These are phyloP conservation scores for Candida sp. DNA, from an alignment of 1,139 yeast species.

Conservation along the genomic window DNA sequence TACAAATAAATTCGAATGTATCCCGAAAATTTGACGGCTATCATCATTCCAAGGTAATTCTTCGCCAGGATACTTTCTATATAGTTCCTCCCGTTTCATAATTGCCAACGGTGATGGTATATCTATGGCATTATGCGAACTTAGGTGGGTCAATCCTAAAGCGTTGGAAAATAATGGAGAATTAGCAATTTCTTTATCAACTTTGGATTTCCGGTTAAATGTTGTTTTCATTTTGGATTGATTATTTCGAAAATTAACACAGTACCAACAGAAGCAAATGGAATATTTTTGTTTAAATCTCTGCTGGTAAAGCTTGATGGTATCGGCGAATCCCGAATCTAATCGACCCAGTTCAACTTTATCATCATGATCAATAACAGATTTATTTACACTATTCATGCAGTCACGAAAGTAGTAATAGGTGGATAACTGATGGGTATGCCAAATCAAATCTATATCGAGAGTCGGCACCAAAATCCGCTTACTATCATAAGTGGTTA, in stretches of 20 bases:
- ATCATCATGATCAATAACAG: conserved; percentile 14
- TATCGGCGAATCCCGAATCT: conserved; percentile 9
- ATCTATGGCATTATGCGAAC: conserved; percentile 14
- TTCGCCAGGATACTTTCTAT: neutral
- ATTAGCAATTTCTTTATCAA: conserved; percentile 1
- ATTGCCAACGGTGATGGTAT: conserved; percentile 7
- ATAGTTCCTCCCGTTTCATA: conserved; percentile 1
- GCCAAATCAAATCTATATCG: conserved; percentile 40
- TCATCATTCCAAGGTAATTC: conserved; percentile 1
- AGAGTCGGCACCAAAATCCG: conserved; percentile 30
- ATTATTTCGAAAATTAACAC: conserved; percentile 8
- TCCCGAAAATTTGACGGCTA: neutral
- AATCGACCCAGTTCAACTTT: conserved; percentile 10
- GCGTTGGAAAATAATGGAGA: conserved; percentile 4
- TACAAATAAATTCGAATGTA: neutral
- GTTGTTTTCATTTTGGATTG: conserved; percentile 7
- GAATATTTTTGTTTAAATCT: conserved; percentile 11
- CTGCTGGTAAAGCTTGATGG: conserved; percentile 11
- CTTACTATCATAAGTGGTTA: conserved; percentile 8
- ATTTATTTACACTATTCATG: conserved; percentile 5
- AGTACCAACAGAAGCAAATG: conserved; percentile 16
- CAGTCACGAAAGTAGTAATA: conserved; percentile 20
- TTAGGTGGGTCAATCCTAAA: conserved; percentile 14
- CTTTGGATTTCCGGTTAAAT: conserved; percentile 2
- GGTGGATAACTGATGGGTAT: conserved; percentile 32